These are phyloP conservation scores for Agaricus bisporus DNA, from an alignment of 768 basidiomycete genomes.

Conservation along the genomic window DNA sequence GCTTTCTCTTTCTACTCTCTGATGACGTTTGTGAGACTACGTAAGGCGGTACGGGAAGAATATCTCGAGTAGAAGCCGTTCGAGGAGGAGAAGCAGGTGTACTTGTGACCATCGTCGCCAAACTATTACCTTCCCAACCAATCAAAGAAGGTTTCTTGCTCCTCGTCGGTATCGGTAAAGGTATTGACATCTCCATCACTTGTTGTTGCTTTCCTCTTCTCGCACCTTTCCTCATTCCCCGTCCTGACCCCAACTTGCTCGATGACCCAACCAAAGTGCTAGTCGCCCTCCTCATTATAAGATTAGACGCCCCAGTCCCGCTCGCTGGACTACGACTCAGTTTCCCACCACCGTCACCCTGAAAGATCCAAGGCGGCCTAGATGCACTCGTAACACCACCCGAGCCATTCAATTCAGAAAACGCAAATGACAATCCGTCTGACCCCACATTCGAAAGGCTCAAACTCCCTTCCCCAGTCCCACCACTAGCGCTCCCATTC, in stretches of 20 bases:
- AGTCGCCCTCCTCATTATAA: not conserved
- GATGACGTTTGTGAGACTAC: not conserved
- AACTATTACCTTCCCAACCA: constrained; percentile 3
- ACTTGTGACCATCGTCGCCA: not conserved
- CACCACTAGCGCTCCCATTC: not conserved
- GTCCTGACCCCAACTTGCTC: not conserved
- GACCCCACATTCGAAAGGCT: no score
- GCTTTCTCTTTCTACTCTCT: constrained; percentile 1
- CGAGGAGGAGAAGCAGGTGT: not conserved
- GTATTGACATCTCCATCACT: not conserved
- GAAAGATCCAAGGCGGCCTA: not conserved
- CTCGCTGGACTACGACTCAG: not conserved
- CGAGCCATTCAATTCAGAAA: not conserved
- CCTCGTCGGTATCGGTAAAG: constrained; percentile 7
- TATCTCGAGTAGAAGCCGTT: not conserved
- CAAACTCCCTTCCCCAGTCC: not conserved
- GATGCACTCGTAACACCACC: not conserved
- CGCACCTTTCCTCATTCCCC: not conserved
- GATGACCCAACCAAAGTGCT: not conserved
- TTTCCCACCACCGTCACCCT: no score
- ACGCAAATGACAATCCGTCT: not conserved
- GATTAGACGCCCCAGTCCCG: not conserved
- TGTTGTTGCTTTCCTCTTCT: not conserved
- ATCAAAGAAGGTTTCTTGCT: not conserved
- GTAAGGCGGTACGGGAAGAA: no score